These are phyloP conservation scores for Neckera pumila DNA, from an alignment of 225 moss, liverwort and hornwort genomes.

Conservation along the genomic window DNA sequence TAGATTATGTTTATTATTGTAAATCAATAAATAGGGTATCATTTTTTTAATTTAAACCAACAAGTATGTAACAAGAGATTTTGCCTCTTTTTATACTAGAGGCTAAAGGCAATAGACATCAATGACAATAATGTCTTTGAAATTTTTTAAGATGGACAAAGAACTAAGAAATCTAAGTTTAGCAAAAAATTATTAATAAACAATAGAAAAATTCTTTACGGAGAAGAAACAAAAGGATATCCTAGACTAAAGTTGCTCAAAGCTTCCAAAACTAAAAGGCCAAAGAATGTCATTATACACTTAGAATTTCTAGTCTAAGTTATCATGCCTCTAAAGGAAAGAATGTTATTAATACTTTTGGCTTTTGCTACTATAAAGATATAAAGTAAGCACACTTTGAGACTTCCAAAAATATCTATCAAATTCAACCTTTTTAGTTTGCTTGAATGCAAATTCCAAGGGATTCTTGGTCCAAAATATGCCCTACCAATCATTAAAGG, in stretches of 20 bases:
- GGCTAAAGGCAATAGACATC: neutral
- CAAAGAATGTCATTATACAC: neutral
- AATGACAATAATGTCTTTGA: neutral
- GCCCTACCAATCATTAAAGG: too few relatives aligned
- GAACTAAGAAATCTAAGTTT: neutral
- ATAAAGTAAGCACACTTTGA: neutral
- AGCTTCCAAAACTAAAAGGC: neutral
- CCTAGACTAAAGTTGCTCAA: accelerated
- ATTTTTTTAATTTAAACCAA: neutral
- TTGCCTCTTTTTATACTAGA: neutral
- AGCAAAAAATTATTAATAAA: neutral
- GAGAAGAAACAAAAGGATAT: neutral
- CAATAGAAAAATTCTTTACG: accelerated
- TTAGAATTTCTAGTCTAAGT: neutral
- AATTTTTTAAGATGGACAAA: neutral
- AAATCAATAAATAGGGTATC: neutral
- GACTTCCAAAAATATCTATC: accelerated
- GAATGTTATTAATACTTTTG: neutral
- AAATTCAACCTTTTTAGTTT: neutral
- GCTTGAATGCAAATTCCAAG: neutral
- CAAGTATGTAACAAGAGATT: neutral
- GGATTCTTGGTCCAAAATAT: neutral
- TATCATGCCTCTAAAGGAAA: accelerated
- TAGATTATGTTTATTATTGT: too few relatives aligned
- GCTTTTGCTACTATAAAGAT: neutral